Evolutionary conservation across 1,284 basidiomycete genomes (phyloP), one percentile per base, ranked within the genome.

Genomic region (Anthracocystis setariae): DNA sequence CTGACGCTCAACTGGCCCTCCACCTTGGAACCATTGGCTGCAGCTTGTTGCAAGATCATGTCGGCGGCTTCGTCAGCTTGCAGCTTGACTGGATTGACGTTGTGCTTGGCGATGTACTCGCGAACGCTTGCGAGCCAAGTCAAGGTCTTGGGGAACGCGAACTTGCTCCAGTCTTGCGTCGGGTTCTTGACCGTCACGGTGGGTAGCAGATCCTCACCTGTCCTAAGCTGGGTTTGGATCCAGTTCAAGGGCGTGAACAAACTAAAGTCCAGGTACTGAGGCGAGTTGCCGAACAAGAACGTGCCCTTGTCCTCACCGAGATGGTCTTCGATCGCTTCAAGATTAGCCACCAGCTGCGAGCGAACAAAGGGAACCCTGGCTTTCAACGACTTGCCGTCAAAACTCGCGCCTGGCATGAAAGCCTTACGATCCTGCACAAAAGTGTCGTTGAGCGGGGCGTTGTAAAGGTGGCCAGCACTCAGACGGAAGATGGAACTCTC

Each of bases 161-260:
- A 71, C 44, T 47, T 45, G 38, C 25, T 49, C 57, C 57, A 71
- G 27, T 71, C 62, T 42, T 54, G 45, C 8, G 27, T 18, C 2
- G 49, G 46, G 3, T 46, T 52, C 43, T 62, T 60, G 5, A 61
- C 20, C 15, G 47, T 46, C 0, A 68, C 59, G 15, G 65, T 46
- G 5, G 69, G 69, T 15, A 72, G 42, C 13, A 72, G 44, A 10
- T 66, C 48, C 9, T 66, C 51, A 9, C 63, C 69, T 3, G 69
- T 66, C 9, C 52, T 21, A 18, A 72, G 32, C 52, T 71, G 68
- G 2, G 63, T 63, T 49, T 72, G 69, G 3, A 72, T 52, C 69
- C 69, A 72, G 44, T 72, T 67, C 23, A 72, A 35, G 7, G 69
- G 59, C 27, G 52, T 63, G 33, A 48, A 72, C 44, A 67, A 47